Percentiles rank a stretch among this genome's conserved stretches.
Conservation (phyloP, 75 land plant genomes). For the Adiantum capillusveneris region DNA sequence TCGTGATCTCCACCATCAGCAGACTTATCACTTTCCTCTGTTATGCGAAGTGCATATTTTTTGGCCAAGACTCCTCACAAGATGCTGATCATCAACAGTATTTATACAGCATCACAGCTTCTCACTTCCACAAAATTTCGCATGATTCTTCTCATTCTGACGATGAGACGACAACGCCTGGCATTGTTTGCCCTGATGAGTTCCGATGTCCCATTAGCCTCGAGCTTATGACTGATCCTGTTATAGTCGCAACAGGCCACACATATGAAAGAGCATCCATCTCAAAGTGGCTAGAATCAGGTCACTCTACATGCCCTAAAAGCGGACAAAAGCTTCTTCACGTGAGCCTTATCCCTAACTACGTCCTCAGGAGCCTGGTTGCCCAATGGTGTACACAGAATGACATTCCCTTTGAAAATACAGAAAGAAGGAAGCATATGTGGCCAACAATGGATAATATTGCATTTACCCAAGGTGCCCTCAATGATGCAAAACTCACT, state of each 20-base stretch:
- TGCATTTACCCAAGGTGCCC: constrained; percentile 34
- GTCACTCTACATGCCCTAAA: constrained; percentile 70
- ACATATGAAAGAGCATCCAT: constrained; percentile 70
- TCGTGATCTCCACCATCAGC: constrained; percentile 40
- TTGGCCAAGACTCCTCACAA: constrained; percentile 6
- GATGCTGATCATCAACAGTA: no score
- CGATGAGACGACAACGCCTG: no score
- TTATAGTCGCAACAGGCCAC: constrained; percentile 63
- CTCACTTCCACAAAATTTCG: not conserved
- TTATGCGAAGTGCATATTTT: constrained; percentile 8
- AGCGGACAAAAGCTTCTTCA: constrained; percentile 54
- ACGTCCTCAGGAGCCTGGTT: constrained; percentile 52
- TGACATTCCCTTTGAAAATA: constrained; percentile 23
- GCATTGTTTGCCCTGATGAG: constrained; percentile 50
- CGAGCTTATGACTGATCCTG: constrained; percentile 74
- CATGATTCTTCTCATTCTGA: not conserved
- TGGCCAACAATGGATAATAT: constrained; percentile 24
- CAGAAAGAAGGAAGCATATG: no score
- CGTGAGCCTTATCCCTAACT: constrained; percentile 52
- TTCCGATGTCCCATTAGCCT: constrained; percentile 61
- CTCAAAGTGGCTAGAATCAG: constrained; percentile 53
- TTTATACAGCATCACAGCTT: not conserved
- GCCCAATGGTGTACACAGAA: constrained; percentile 59
- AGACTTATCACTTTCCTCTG: constrained; percentile 33
- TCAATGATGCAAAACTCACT: constrained; percentile 52